A percentile compares a stretch with the other conserved stretches of the same genome.
These are phyloP conservation scores for Starmerella floris DNA, from an alignment of 805 yeast species.

Conservation along the genomic window DNA sequence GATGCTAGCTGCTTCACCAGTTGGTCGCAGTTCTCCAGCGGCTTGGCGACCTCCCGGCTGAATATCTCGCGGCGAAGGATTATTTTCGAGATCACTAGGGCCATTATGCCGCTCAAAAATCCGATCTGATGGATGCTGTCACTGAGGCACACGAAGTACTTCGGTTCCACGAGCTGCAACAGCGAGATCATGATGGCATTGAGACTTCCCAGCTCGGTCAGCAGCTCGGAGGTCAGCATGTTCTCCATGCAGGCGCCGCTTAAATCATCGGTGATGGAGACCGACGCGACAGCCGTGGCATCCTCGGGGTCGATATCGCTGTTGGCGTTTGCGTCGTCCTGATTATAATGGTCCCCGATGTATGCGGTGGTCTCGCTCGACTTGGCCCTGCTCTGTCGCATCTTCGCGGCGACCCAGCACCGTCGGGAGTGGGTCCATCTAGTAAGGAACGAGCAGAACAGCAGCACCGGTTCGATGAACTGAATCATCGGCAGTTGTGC, in stretches of 20 bases:
- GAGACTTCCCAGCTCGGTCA: conserved; percentile 33
- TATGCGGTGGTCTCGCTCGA: not conserved
- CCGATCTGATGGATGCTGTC: conserved; percentile 49
- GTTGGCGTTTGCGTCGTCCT: not conserved
- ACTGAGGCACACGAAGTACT: conserved; percentile 54
- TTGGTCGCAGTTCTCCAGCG: not conserved
- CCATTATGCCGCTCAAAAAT: conserved; percentile 14
- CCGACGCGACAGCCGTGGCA: conserved; percentile 1
- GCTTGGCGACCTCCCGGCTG: not conserved
- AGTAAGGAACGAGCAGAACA: conserved; percentile 36
- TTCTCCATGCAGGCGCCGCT: not conserved
- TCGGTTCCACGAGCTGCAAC: conserved; percentile 34
- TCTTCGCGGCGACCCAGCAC: not conserved
- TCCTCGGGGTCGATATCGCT: not conserved
- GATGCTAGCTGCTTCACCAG: conserved; percentile 5
- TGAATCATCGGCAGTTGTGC: conserved; percentile 60
- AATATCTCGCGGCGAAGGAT: not conserved
- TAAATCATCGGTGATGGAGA: not conserved
- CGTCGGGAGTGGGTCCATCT: conserved; percentile 7
- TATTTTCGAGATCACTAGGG: not conserved
- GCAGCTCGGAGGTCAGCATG: conserved; percentile 20
- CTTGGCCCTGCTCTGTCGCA: not conserved
- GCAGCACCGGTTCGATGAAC: conserved; percentile 58
- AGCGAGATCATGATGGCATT: conserved; percentile 33
- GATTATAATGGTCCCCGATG: not conserved